A percentile compares a stretch with the other conserved stretches of the same genome.
Evolutionary conservation across 495 filamentous ascomycete species (phyloP).

Genomic region (Penicillium manginii): DNA sequence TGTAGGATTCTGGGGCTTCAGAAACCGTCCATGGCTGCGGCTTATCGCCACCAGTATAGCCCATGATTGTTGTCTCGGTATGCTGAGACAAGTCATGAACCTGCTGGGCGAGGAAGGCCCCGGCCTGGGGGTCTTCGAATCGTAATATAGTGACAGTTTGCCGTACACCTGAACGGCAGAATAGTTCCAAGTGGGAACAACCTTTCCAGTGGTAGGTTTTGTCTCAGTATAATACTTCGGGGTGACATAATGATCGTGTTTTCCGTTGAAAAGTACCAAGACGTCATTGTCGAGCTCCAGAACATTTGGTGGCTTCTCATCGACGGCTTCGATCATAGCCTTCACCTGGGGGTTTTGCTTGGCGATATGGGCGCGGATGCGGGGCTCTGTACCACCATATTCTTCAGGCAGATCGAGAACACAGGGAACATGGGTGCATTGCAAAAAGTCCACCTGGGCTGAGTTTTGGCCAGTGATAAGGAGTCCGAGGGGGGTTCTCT

Average conservation of each 20-base stretch:
- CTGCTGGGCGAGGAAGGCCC: constrained; percentile 40
- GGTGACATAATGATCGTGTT: constrained; percentile 54
- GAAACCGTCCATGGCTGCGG: constrained; percentile 48
- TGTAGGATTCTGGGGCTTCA: constrained; percentile 53
- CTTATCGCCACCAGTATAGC: constrained; percentile 33
- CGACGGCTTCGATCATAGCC: constrained; percentile 45
- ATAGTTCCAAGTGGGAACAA: constrained; percentile 61
- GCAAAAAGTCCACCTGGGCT: constrained; percentile 45
- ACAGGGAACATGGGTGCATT: constrained; percentile 60
- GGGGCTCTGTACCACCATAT: constrained; percentile 28
- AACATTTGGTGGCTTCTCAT: constrained; percentile 8
- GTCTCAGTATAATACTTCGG: constrained; percentile 57
- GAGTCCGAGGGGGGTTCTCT: constrained; percentile 56
- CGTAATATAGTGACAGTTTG: constrained; percentile 41
- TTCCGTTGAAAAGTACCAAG: constrained; percentile 50
- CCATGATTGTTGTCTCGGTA: constrained; percentile 46
- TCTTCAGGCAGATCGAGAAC: constrained; percentile 49
- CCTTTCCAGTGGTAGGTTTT: constrained; percentile 55
- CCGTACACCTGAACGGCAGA: constrained; percentile 54
- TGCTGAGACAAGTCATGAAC: constrained; percentile 43
- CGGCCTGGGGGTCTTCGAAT: constrained; percentile 36
- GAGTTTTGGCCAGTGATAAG: constrained; percentile 58
- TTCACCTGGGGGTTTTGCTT: constrained; percentile 59
- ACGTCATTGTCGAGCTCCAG: constrained; percentile 22
- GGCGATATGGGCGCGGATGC: constrained; percentile 57